A percentile compares a stretch with the other conserved stretches of the same genome.
Conservation (phyloP, 495 filamentous ascomycete species). For the Aspergillus incahuasiensis region DNA sequence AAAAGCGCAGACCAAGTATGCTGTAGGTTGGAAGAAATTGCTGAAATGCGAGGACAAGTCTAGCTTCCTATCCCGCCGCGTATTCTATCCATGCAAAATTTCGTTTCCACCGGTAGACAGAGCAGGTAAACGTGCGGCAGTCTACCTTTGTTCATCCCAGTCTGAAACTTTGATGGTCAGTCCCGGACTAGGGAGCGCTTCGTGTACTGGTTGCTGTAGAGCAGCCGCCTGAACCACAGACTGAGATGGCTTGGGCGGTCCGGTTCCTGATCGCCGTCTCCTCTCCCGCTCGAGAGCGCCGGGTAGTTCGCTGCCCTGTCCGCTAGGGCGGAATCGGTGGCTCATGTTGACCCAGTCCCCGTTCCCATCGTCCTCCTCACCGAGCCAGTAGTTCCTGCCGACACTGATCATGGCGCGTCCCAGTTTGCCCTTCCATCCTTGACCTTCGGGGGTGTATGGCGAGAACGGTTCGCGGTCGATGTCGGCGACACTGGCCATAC, state of each 20-base stretch:
- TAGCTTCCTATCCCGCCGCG: neutral
- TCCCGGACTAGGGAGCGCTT: slow-evolving; percentile 27
- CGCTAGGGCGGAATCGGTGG: slow-evolving; percentile 49
- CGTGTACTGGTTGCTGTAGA: slow-evolving; percentile 35
- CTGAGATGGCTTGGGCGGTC: slow-evolving; percentile 49
- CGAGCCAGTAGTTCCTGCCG: slow-evolving; percentile 73
- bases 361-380: slow-evolving; percentile 39
- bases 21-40: neutral
- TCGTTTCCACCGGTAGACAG: neutral
- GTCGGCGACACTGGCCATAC: slow-evolving; percentile 40
- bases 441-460: slow-evolving; percentile 58
- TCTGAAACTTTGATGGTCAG: slow-evolving; percentile 42
- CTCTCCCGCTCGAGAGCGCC: slow-evolving; percentile 63
- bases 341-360: slow-evolving; percentile 54
- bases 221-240: slow-evolving; percentile 34
- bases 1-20: slow-evolving; percentile 15
- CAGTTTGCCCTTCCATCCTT: slow-evolving; percentile 70
- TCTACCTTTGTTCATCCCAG: slow-evolving; percentile 34
- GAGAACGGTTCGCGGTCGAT: slow-evolving; percentile 68
- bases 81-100: neutral
- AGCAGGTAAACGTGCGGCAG: neutral
- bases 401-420: slow-evolving; percentile 69
- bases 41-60: neutral
- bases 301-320: slow-evolving; percentile 32
- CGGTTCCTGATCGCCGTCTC: slow-evolving; percentile 63